Conservation (phyloP, 306 rosid species). For the Comarum palustre region DNA sequence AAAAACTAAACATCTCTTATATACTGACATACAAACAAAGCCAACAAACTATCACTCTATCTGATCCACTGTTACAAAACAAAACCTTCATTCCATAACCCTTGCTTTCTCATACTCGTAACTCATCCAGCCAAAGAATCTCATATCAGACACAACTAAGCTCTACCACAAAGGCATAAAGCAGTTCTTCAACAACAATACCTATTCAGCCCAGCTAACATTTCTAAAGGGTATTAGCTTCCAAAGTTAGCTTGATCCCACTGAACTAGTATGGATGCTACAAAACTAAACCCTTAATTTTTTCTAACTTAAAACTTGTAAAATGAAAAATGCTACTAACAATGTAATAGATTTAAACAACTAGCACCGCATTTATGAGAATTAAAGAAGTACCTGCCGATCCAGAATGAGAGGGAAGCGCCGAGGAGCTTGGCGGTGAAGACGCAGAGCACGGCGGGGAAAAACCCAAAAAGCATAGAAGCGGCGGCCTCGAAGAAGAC, state of each 20-base stretch:
- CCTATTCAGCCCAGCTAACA: neutral
- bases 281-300: neutral
- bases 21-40: neutral
- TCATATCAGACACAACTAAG: neutral
- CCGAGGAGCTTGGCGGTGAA: conserved; percentile 85
- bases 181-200: neutral
- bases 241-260: neutral
- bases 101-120: neutral
- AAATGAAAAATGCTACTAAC: neutral
- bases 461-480: conserved; percentile 77
- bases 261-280: neutral
- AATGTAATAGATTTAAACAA: no score
- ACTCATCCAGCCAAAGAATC: conserved; percentile 1
- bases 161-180: neutral
- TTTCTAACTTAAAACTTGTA: no score
- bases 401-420: conserved; percentile 78
- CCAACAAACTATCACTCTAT: neutral
- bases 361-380: no score
- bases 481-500: conserved; percentile 80
- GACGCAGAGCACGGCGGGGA: conserved; percentile 69
- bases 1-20: neutral
- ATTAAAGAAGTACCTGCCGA: conserved; percentile 64
- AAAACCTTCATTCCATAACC: neutral
- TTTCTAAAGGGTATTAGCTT: neutral
- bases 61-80: neutral